A percentile compares a stretch with the other conserved stretches of the same genome.
Conservation (phyloP, 805 yeast genomes). For the Metschnikowia lunata region DNA sequence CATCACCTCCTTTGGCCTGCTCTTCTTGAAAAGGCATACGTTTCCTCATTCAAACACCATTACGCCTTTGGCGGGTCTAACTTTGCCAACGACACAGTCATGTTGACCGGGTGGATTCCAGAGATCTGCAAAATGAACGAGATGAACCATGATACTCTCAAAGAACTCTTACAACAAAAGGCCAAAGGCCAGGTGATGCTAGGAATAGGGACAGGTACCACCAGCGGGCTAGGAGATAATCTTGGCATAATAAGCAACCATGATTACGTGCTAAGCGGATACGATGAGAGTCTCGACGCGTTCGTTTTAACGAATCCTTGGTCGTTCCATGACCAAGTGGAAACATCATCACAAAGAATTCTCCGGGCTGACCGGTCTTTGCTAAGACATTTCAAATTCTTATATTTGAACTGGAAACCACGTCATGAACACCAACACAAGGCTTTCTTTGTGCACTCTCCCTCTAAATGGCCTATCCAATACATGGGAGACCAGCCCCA, state of each 20-base stretch:
- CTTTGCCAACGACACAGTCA: conserved; percentile 62
- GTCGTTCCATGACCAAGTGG: conserved; percentile 16
- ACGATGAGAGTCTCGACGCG: background rate
- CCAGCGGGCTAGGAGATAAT: conserved; percentile 28
- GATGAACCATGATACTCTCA: conserved; percentile 27
- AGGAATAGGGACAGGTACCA: conserved; percentile 66
- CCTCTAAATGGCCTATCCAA: conserved; percentile 8
- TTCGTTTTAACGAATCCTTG: conserved; percentile 34
- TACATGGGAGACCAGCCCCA: conserved; percentile 39
- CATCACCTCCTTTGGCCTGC: conserved; percentile 56
- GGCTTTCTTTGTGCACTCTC: conserved; percentile 20
- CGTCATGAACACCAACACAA: conserved; percentile 17
- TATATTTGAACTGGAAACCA: conserved; percentile 70
- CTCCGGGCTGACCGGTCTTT: conserved; percentile 18
- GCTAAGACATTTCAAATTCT: conserved; percentile 36
- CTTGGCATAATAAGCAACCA: conserved; percentile 52
- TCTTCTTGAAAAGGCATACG: conserved; percentile 70
- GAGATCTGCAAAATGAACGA: conserved; percentile 39
- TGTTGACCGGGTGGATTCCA: conserved; percentile 71
- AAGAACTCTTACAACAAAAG: conserved; percentile 24
- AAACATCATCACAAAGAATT: conserved; percentile 14
- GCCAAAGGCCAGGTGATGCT: conserved; percentile 38
- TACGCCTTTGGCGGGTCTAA: conserved; percentile 72
- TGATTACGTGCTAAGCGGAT: conserved; percentile 56
- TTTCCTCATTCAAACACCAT: conserved; percentile 54